Percentiles rank a stretch among this genome's conserved stretches.
Evolutionary conservation across 805 yeast genomes (phyloP).

Genomic region (Pichia eremophila): DNA sequence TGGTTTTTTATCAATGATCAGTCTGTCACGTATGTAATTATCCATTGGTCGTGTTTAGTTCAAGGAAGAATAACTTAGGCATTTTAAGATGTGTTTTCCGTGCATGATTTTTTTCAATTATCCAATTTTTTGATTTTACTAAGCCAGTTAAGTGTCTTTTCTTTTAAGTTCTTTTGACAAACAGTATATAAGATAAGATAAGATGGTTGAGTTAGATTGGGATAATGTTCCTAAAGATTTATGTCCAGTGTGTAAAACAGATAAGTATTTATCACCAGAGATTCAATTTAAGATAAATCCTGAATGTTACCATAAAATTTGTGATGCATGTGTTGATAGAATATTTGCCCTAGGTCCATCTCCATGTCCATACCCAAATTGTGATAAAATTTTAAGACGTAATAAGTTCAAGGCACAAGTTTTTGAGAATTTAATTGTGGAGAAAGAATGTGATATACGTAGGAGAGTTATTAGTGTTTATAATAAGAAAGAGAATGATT

Average conservation of each 20-base stretch:
- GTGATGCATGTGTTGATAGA: constrained; percentile 94
- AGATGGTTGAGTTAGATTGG: constrained; percentile 28
- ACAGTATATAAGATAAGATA: constrained; percentile 1
- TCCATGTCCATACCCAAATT: constrained; percentile 88
- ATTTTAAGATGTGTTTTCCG: no score
- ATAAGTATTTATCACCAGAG: constrained; percentile 86
- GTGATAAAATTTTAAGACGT: constrained; percentile 80
- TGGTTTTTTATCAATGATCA: constrained; percentile 13
- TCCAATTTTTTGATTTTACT: no score
- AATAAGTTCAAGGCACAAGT: constrained; percentile 86
- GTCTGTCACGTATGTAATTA: not conserved
- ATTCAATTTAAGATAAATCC: constrained; percentile 89
- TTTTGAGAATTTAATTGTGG: constrained; percentile 84
- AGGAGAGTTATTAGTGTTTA: constrained; percentile 66
- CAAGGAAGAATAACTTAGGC: not conserved
- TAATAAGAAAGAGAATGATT: constrained; percentile 74
- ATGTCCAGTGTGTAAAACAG: constrained; percentile 97
- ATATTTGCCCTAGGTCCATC: constrained; percentile 93
- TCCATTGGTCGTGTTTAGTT: not conserved
- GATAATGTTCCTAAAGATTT: constrained; percentile 31
- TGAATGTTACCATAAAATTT: constrained; percentile 95
- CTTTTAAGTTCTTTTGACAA: not conserved
- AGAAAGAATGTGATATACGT: constrained; percentile 86
- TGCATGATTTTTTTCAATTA: no score
- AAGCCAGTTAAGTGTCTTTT: no score